phyloP scores from a whole-genome alignment of 2,329 filamentous ascomycete genomes.

The Colletotrichum echinochloae region DNA sequence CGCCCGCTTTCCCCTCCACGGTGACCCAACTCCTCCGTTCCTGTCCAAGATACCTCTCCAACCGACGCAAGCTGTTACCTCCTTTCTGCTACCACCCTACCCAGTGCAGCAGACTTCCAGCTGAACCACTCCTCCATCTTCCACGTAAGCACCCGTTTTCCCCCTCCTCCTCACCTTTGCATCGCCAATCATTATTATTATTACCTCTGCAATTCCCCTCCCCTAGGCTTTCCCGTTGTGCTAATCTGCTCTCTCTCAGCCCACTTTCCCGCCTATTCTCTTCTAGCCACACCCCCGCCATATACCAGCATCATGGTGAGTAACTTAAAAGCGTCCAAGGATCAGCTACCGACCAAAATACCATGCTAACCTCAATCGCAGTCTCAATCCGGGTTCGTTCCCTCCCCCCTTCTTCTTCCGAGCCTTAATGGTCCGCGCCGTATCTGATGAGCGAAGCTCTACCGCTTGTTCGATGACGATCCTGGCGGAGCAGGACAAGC shows the following conservation, averaged over 20 bases:
- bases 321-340: slow-evolving; percentile 42
- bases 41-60: slow-evolving; percentile 42
- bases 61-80: slow-evolving; percentile 41
- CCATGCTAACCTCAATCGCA: slow-evolving; percentile 47
- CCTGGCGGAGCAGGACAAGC: slow-evolving; percentile 38
- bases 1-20: slow-evolving; percentile 41
- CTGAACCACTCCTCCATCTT: slow-evolving; percentile 30
- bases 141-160: slow-evolving; percentile 28
- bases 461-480: slow-evolving; percentile 36
- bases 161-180: not conserved
- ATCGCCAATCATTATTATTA: slow-evolving; percentile 11
- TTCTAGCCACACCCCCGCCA: slow-evolving; percentile 42
- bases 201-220: slow-evolving; percentile 15
- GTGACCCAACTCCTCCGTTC: slow-evolving; percentile 40
- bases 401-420: slow-evolving; percentile 44
- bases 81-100: slow-evolving; percentile 36
- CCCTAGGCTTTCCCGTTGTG: slow-evolving; percentile 11
- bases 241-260: slow-evolving; percentile 40
- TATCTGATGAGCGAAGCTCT: slow-evolving; percentile 29
- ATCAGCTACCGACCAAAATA: slow-evolving; percentile 22
- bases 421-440: slow-evolving; percentile 21
- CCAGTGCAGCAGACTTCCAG: slow-evolving; percentile 35
- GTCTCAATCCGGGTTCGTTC: slow-evolving; percentile 77
- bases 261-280: slow-evolving; percentile 41
- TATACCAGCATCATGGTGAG: slow-evolving; percentile 56